Conservation (phyloP, 2,329 filamentous ascomycete genomes). For the Verticillium klebahnii region DNA sequence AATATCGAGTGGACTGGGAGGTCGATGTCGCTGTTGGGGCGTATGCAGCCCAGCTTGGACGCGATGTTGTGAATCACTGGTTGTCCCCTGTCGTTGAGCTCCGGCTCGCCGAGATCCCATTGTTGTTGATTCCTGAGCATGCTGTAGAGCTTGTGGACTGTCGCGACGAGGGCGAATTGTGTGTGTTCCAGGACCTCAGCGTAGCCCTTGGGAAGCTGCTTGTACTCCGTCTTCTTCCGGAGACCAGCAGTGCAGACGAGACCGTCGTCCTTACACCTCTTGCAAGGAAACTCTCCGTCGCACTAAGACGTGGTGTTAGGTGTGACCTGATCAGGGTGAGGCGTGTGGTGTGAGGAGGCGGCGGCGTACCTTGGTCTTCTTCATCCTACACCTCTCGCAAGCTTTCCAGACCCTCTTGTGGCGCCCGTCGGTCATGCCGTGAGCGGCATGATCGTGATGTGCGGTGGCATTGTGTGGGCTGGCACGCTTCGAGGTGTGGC, state of each 20-base stretch:
- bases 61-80: constrained; percentile 63
- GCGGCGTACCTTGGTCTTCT: constrained; percentile 59
- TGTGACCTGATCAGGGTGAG: neutral
- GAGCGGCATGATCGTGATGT: constrained; percentile 30
- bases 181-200: constrained; percentile 63
- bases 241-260: constrained; percentile 59
- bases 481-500: constrained; percentile 48
- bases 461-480: constrained; percentile 31
- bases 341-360: neutral
- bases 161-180: constrained; percentile 59
- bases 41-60: constrained; percentile 59
- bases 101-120: constrained; percentile 60
- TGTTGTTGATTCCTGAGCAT: constrained; percentile 55
- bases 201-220: constrained; percentile 60
- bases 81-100: constrained; percentile 58
- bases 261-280: constrained; percentile 62
- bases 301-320: constrained; percentile 37
- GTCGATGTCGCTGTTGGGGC: constrained; percentile 57
- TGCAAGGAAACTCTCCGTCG: constrained; percentile 62
- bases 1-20: constrained; percentile 54
- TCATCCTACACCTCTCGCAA: constrained; percentile 63
- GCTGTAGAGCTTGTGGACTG: constrained; percentile 60
- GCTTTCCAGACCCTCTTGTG: constrained; percentile 65
- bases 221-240: constrained; percentile 65
- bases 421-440: constrained; percentile 44